Percentiles rank a stretch among this genome's conserved stretches.
These are phyloP conservation scores for Brassica juncea DNA, from an alignment of 345 rosid genomes.

Conservation along the genomic window DNA sequence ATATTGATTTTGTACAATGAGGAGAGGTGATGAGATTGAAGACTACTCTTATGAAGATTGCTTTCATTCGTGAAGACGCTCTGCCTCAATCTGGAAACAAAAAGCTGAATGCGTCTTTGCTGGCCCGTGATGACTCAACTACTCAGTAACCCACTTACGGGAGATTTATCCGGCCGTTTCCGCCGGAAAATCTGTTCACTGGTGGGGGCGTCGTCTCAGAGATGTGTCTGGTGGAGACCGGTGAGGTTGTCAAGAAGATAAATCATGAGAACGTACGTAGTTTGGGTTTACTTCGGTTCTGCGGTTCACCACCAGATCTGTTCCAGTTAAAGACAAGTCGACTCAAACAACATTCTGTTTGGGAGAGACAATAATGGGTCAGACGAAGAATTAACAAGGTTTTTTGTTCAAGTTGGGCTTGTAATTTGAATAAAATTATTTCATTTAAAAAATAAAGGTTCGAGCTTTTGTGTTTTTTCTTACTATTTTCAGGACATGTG, in stretches of 20 bases:
- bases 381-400: background rate
- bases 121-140: background rate
- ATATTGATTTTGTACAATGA: background rate
- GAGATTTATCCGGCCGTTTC: background rate
- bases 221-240: background rate
- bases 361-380: slow-evolving; percentile 38
- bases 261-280: background rate
- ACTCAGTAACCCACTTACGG: background rate
- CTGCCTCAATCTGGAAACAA: background rate
- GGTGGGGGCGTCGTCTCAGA: background rate
- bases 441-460: background rate
- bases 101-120: background rate
- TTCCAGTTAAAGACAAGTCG: background rate
- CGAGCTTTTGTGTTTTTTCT: background rate
- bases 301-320: background rate
- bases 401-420: background rate
- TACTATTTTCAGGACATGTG: background rate
- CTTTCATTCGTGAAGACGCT: background rate
- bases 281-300: slow-evolving; percentile 4
- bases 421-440: no score
- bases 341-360: background rate
- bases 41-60: background rate
- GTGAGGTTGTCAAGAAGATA: background rate
- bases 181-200: background rate
- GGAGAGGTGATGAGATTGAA: background rate